Evolutionary conservation across 208 protist genomes (phyloP), one percentile per base, ranked within the genome.

Genomic region (Trypanosomatidae sp.): DNA sequence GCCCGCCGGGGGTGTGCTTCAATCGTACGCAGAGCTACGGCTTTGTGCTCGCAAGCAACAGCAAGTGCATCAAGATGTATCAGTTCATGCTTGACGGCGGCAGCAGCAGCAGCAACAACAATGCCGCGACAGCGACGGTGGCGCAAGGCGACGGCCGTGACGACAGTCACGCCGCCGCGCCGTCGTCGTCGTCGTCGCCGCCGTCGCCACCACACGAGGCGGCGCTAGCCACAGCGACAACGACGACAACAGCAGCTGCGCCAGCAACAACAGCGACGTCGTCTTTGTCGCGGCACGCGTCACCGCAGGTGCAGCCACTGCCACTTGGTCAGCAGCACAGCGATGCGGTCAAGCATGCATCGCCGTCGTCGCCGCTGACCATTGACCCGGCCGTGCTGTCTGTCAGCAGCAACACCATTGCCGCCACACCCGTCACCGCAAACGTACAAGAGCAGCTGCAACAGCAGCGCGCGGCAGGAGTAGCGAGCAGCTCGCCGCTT

Each of bases 1-100:
- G 63, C 5, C 60, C 58, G 2, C 48, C 56, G 20, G 79, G 74
- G 15, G 61, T 86, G 16, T 81, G 80, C 53, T 89, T 83, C 48
- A 75, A 76, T 54, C 61, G 72, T 26, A 64, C 61, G 6, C 37
- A 46, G 6, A 48, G 47, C 55, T 74, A 68, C 35, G 62, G 55
- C 18, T 59, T 44, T 33, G 51, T 75, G 30, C 52, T 81, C 1
- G 59, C 71, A 6, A 66, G 72, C 45, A 21, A 26, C 22, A 41
- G 57, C 13, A 58, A 45, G 33, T 43, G 56, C 10, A 61, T 76
- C 3, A 43, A 70, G 22, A 62, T 76, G 42, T 71, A 56, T 30
- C 66, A 80, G 43, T 56, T 80, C 40, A 28, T 52, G 48, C 59
- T 43, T 15, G 60, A 25, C 32, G 38, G 20, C 6, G 23, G 23